Percentiles rank a stretch among this genome's conserved stretches.
Conservation (phyloP, 2,329 filamentous ascomycete genomes). For the Aquanectria penicillioides region DNA sequence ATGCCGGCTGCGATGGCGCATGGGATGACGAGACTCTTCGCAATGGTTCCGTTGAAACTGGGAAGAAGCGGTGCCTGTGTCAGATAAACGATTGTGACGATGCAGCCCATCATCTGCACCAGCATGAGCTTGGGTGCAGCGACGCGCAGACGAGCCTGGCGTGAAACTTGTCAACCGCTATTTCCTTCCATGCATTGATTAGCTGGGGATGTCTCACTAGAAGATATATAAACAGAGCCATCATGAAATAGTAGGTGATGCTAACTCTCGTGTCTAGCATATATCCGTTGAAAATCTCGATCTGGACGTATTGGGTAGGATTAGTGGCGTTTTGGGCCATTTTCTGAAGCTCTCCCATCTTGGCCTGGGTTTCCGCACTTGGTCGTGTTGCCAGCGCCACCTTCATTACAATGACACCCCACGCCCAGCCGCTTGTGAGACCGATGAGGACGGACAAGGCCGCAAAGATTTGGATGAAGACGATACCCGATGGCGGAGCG, state of each 20-base stretch:
- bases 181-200: too few species aligned
- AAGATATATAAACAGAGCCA: conserved; percentile 27
- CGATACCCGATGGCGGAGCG: conserved; percentile 31
- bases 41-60: conserved; percentile 51
- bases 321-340: conserved; percentile 31
- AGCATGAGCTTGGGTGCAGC: conserved; percentile 57
- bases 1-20: conserved; percentile 57
- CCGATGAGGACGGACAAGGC: conserved; percentile 27
- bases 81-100: conserved; percentile 57
- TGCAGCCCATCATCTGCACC: conserved; percentile 57
- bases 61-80: conserved; percentile 54
- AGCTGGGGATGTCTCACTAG: conserved; percentile 2
- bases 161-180: not conserved
- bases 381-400: conserved; percentile 31
- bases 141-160: conserved; percentile 52
- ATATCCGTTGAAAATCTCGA: conserved; percentile 26
- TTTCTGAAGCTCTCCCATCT: conserved; percentile 18
- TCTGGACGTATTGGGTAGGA: conserved; percentile 19
- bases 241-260: conserved; percentile 34
- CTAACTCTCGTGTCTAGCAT: conserved; percentile 30
- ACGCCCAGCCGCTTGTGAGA: conserved; percentile 27
- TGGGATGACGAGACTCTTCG: conserved; percentile 40
- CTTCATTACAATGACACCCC: conserved; percentile 33
- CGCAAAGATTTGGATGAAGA: conserved; percentile 32
- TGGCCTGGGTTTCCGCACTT: conserved; percentile 22